Evolutionary conservation across 2,329 filamentous ascomycete species (phyloP).

Genomic region (Exophiala spinifera): DNA sequence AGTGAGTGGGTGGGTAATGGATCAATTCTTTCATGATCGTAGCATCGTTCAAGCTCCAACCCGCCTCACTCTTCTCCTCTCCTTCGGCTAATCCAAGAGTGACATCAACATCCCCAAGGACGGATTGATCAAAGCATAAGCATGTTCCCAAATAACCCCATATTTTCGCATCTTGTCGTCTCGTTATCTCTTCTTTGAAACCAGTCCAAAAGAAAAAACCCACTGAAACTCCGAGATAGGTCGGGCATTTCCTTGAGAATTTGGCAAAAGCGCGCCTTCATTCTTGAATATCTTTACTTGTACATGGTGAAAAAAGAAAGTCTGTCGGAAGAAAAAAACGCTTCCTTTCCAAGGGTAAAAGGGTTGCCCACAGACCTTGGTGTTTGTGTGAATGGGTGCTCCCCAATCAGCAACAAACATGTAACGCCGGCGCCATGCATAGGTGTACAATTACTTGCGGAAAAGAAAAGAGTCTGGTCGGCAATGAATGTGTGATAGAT

Average conservation of each 20-base stretch:
- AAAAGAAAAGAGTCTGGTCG: neutral
- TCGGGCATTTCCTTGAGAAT: neutral
- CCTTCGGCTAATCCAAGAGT: too few relatives aligned
- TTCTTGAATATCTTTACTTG: too few relatives aligned
- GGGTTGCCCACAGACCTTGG: neutral
- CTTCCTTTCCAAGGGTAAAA: neutral
- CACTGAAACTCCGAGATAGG: neutral
- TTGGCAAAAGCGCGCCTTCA: neutral
- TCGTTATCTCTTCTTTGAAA: too few relatives aligned
- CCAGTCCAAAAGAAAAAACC: too few relatives aligned
- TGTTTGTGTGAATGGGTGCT: neutral
- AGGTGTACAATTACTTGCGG: neutral
- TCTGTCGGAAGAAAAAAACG: neutral
- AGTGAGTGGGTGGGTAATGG: neutral
- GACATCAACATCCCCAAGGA: too few relatives aligned
- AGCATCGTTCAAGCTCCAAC: too few relatives aligned
- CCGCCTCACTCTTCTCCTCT: too few relatives aligned
- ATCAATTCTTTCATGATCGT: too few relatives aligned
- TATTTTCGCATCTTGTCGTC: too few relatives aligned
- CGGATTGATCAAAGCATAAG: too few relatives aligned
- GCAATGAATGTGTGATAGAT: slow-evolving; percentile 3
- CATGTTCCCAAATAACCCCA: too few relatives aligned
- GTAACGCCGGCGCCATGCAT: slow-evolving; percentile 26
- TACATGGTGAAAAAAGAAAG: neutral
- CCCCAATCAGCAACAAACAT: too few relatives aligned